These are phyloP conservation scores for Aspergillus costaricaensis DNA, from an alignment of 2,329 filamentous ascomycete species.

Conservation along the genomic window DNA sequence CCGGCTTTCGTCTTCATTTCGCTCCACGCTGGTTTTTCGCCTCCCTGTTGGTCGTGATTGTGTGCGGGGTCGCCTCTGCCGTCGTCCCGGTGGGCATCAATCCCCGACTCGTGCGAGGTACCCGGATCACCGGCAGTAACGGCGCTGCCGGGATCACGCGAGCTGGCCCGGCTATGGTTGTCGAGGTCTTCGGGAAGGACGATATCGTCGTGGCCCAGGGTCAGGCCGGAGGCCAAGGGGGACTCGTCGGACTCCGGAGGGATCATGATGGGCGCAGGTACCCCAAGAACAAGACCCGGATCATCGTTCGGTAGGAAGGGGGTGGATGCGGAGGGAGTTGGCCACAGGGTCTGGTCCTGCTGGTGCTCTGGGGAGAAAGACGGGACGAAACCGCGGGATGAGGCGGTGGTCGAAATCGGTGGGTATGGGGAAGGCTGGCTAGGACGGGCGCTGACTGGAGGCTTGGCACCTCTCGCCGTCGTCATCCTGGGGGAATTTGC, in stretches of 20 bases:
- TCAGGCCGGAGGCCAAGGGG: conserved; percentile 30
- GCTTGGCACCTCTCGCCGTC: conserved; percentile 29
- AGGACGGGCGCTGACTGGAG: conserved; percentile 26
- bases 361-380: conserved; percentile 13
- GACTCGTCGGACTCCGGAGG: conserved; percentile 37
- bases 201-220: conserved; percentile 30
- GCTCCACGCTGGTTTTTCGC: conserved; percentile 68
- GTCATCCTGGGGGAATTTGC: conserved; percentile 11
- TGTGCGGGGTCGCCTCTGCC: conserved; percentile 24
- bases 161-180: conserved; percentile 38
- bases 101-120: conserved; percentile 19
- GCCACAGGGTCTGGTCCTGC: conserved; percentile 5
- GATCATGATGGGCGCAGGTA: conserved; percentile 43
- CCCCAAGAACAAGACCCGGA: conserved; percentile 33
- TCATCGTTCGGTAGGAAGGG: conserved; percentile 35
- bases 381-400: conserved; percentile 16
- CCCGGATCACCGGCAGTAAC: conserved; percentile 27
- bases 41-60: conserved; percentile 46
- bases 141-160: conserved; percentile 36
- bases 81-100: conserved; percentile 25
- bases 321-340: conserved; percentile 10
- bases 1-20: conserved; percentile 89
- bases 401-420: conserved; percentile 11
- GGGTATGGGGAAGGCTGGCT: conserved; percentile 33
- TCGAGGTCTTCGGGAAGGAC: conserved; percentile 36